Evolutionary conservation across 2,329 filamentous ascomycete species (phyloP).

Genomic region (Colletotrichum tamarilloi): DNA sequence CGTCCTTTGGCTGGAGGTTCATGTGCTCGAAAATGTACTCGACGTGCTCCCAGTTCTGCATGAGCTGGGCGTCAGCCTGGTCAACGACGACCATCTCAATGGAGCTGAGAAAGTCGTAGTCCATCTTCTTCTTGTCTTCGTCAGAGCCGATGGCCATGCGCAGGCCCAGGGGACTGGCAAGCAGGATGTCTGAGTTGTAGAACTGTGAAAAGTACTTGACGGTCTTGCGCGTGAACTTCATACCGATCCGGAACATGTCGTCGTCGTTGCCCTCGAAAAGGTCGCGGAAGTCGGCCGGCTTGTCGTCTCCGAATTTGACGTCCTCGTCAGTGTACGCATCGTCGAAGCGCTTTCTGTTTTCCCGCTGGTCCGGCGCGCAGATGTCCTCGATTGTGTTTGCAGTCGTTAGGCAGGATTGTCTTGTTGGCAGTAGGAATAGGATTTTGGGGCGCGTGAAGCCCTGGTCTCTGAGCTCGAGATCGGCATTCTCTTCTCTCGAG

Average conservation of each 20-base stretch:
- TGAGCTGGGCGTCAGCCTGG: slow-evolving; percentile 90
- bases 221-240: slow-evolving; percentile 97
- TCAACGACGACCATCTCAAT: slow-evolving; percentile 92
- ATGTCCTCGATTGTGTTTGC: slow-evolving; percentile 81
- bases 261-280: slow-evolving; percentile 96
- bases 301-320: slow-evolving; percentile 75
- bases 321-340: slow-evolving; percentile 81
- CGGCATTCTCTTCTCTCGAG: slow-evolving; percentile 72
- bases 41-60: slow-evolving; percentile 99
- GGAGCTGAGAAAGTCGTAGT: slow-evolving; percentile 92
- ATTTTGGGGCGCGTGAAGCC: slow-evolving; percentile 96
- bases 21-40: slow-evolving; percentile 92
- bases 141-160: slow-evolving; percentile 90
- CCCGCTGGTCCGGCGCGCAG: slow-evolving; percentile 88
- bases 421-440: slow-evolving; percentile 88
- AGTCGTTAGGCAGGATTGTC: slow-evolving; percentile 84
- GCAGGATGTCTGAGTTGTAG: slow-evolving; percentile 94
- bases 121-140: slow-evolving; percentile 69
- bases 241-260: slow-evolving; percentile 94
- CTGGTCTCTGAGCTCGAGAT: slow-evolving; percentile 86
- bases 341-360: slow-evolving; percentile 92
- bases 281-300: slow-evolving; percentile 87
- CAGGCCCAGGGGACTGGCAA: slow-evolving; percentile 90
- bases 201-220: slow-evolving; percentile 96
- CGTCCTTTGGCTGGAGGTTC: slow-evolving; percentile 88